Conservation (phyloP, 495 filamentous ascomycete genomes). For the Penicillium lagena region DNA sequence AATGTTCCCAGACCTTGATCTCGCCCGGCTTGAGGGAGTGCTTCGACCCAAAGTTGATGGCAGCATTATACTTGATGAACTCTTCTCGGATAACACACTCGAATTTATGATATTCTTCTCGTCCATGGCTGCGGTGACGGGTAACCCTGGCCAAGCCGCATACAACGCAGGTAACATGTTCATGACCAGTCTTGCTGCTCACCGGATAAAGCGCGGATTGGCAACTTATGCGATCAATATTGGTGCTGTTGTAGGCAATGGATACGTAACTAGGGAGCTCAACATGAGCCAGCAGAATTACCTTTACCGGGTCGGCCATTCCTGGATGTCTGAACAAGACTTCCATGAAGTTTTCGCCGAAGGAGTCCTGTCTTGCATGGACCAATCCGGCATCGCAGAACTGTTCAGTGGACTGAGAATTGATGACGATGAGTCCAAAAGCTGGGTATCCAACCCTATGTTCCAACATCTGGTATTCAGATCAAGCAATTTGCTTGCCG, state of each 20-base stretch:
- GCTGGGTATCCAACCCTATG: slow-evolving; percentile 25
- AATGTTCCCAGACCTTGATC: slow-evolving; percentile 49
- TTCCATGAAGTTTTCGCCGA: slow-evolving; percentile 56
- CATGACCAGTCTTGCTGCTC: slow-evolving; percentile 32
- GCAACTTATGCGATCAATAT: slow-evolving; percentile 48
- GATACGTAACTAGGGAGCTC: slow-evolving; percentile 35
- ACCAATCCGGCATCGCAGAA: neutral
- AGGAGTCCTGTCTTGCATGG: slow-evolving; percentile 30
- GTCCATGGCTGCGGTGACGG: slow-evolving; percentile 21
- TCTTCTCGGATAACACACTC: slow-evolving; percentile 30
- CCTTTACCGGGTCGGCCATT: slow-evolving; percentile 15
- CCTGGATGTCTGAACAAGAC: slow-evolving; percentile 52
- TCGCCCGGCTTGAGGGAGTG: slow-evolving; percentile 40
- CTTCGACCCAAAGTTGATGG: slow-evolving; percentile 47
- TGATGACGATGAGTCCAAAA: slow-evolving; percentile 20
- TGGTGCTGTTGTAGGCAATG: slow-evolving; percentile 50
- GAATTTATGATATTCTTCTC: slow-evolving; percentile 41
- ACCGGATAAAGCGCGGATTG: slow-evolving; percentile 27
- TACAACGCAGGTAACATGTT: slow-evolving; percentile 55
- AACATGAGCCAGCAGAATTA: slow-evolving; percentile 20
- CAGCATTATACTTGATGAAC: slow-evolving; percentile 22
- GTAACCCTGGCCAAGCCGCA: slow-evolving; percentile 41
- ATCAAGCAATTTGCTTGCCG: slow-evolving; percentile 5
- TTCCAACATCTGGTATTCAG: slow-evolving; percentile 14
- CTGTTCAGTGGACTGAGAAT: slow-evolving; percentile 17